Percentiles rank a stretch among this genome's conserved stretches.
Conservation (phyloP, 495 filamentous ascomycete species). For the Penicillium waksmanii region DNA sequence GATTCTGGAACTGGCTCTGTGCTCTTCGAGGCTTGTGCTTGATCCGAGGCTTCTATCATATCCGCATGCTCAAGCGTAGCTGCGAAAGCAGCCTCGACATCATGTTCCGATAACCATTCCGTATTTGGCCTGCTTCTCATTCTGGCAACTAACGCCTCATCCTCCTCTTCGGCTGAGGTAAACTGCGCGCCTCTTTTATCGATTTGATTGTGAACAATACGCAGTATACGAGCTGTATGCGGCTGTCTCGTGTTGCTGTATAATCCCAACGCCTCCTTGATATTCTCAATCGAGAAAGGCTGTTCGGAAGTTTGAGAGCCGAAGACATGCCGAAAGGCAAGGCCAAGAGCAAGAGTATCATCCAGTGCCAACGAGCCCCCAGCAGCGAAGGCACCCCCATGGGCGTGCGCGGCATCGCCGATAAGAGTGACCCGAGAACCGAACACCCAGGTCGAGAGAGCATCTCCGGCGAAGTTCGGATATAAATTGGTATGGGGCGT, state of each 20-base stretch:
- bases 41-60: background rate
- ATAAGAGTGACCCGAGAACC: conserved; percentile 43
- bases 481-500: conserved; percentile 48
- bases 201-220: conserved; percentile 43
- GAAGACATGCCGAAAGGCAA: conserved; percentile 31
- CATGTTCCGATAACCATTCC: conserved; percentile 52
- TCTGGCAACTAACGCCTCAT: conserved; percentile 41
- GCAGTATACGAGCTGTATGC: conserved; percentile 45
- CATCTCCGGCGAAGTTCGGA: conserved; percentile 46
- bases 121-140: conserved; percentile 42
- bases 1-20: background rate
- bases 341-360: conserved; percentile 41
- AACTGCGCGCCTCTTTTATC: conserved; percentile 23
- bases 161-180: conserved; percentile 34
- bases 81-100: conserved; percentile 46
- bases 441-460: conserved; percentile 47
- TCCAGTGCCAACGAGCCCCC: conserved; percentile 56
- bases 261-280: conserved; percentile 36
- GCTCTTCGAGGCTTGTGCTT: background rate
- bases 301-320: background rate
- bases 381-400: conserved; percentile 54
- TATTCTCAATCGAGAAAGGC: conserved; percentile 24
- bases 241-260: conserved; percentile 47
- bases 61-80: conserved; percentile 7
- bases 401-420: conserved; percentile 54